phyloP scores from a whole-genome alignment of 176 grass and related monocot genomes.

The Oryza nivara region DNA sequence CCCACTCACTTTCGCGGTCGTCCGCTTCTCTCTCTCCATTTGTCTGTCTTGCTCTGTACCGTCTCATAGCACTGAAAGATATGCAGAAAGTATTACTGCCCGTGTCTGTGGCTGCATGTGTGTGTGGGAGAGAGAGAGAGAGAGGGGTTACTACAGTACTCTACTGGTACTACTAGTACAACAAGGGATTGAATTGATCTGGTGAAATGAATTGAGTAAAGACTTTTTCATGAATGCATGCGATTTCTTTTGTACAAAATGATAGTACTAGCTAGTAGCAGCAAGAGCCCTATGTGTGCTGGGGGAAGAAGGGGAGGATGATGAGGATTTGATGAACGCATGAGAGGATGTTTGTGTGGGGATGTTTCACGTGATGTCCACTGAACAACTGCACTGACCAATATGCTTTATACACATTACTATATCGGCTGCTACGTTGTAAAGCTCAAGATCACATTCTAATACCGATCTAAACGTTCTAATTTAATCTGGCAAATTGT shows the following conservation, averaged over 20 bases:
- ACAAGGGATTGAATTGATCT: neutral
- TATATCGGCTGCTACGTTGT: constrained; percentile 19
- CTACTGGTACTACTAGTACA: neutral
- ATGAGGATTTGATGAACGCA: neutral
- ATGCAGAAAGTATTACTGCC: constrained; percentile 53
- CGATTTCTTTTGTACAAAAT: constrained; percentile 4
- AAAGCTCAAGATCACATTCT: neutral
- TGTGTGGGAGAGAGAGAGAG: neutral
- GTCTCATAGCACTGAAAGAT: constrained; percentile 44
- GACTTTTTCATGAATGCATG: constrained; percentile 4
- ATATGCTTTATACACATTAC: constrained; percentile 34
- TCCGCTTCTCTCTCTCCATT: neutral
- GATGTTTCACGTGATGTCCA: constrained; percentile 32
- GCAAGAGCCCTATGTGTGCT: neutral
- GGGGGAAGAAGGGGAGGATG: neutral
- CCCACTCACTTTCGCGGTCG: constrained; percentile 3
- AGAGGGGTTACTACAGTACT: neutral
- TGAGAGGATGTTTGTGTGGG: neutral
- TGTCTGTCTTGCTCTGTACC: neutral
- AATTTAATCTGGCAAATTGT: neutral
- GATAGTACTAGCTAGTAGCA: neutral
- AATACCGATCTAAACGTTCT: neutral
- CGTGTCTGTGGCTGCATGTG: constrained; percentile 39
- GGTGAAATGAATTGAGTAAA: neutral
- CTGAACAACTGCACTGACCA: neutral